These are phyloP conservation scores for Cunninghamia lanceolata DNA, from an alignment of 75 land plant genomes.

Conservation along the genomic window DNA sequence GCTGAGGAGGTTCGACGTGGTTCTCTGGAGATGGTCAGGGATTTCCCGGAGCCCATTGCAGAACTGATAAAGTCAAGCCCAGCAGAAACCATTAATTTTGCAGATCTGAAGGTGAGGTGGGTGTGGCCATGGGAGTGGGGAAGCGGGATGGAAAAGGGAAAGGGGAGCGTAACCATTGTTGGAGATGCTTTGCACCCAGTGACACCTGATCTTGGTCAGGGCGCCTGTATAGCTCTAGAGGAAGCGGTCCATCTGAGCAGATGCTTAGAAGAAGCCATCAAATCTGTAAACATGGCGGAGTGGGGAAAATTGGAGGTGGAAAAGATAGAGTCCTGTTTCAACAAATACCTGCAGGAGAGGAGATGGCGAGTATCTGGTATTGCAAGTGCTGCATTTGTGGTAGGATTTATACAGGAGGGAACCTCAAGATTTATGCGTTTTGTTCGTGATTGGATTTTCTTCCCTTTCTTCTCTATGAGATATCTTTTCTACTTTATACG, in stretches of 20 bases:
- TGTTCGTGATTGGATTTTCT: conserved; percentile 11
- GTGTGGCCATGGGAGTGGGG: conserved; percentile 36
- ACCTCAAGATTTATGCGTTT: conserved; percentile 2
- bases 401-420: conserved; percentile 21
- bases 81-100: conserved; percentile 11
- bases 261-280: conserved; percentile 6
- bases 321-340: conserved; percentile 14
- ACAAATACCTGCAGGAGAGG: conserved; percentile 30
- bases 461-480: too few species aligned
- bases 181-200: conserved; percentile 74
- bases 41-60: conserved; percentile 1
- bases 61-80: conserved; percentile 19
- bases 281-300: background rate
- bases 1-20: background rate
- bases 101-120: conserved; percentile 34
- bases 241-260: conserved; percentile 58
- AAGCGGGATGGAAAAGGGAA: background rate
- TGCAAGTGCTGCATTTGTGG: conserved; percentile 17
- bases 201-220: conserved; percentile 69
- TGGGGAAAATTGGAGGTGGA: conserved; percentile 1
- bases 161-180: conserved; percentile 42
- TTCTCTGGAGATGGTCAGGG: conserved; percentile 3
- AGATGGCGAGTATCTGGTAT: conserved; percentile 30
- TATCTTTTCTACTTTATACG: too few species aligned
- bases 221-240: conserved; percentile 55